Evolutionary conservation across 1,284 basidiomycete genomes (phyloP).

Genomic region (Polyporus tsugae): DNA sequence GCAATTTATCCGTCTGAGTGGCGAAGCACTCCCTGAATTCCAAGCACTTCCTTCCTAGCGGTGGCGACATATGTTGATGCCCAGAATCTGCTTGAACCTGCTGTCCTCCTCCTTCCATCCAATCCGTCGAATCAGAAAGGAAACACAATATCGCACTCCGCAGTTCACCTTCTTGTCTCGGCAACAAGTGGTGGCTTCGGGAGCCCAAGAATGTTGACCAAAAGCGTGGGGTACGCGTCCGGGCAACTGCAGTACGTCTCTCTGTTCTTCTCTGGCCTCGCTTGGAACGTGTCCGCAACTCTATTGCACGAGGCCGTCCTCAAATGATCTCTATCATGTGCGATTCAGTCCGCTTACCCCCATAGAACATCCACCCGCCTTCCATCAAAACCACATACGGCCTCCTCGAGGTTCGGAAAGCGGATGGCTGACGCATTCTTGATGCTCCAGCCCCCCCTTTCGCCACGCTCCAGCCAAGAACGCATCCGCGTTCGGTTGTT

Average conservation of each 20-base stretch:
- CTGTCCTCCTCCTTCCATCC: neutral
- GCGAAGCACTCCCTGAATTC: constrained; percentile 1
- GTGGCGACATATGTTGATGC: neutral
- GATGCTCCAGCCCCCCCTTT: neutral
- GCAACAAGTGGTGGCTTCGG: neutral
- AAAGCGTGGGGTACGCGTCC: neutral
- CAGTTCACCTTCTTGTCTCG: neutral
- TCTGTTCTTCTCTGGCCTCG: neutral
- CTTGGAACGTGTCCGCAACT: constrained; percentile 5
- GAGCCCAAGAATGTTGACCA: neutral
- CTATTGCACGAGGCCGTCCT: constrained; percentile 1
- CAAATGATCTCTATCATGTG: neutral
- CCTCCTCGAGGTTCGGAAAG: constrained; percentile 5
- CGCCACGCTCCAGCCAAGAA: neutral
- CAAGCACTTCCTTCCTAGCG: constrained; percentile 1
- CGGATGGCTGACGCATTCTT: neutral
- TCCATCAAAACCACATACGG: neutral
- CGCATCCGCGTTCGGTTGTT: neutral
- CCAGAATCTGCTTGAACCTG: neutral
- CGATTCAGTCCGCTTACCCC: neutral
- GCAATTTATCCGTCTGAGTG: constrained; percentile 18
- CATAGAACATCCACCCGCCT: neutral
- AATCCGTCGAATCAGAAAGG: constrained; percentile 1
- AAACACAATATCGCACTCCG: neutral
- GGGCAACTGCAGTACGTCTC: neutral